Base-by-base conservation (phyloP, 2,329 filamentous ascomycete species). In the Nannizziopsis barbatae region DNA sequence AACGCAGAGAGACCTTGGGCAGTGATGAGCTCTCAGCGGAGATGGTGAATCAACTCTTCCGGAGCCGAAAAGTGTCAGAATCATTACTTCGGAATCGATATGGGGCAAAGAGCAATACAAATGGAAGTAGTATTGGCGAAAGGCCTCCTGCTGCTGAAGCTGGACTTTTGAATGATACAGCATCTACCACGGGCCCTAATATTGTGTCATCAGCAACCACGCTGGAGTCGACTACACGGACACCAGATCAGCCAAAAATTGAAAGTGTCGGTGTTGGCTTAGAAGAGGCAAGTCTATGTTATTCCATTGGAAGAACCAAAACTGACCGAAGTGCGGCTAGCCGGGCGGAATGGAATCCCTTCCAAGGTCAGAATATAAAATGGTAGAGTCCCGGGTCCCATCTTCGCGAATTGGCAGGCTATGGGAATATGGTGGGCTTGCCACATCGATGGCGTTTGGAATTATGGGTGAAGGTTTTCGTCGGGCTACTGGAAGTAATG, bases 371-470 rank as follows among this genome's bases (percentile, higher is more conserved):
- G 35, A 41, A 10, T 87, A 93, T 60, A 74, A 83, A 52, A 80
- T 98, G 62, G 77, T 83, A 48, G 90, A 96, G 60, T 98, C 92
- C 8, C 82, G 81, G 53, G 89, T 98, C 0, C 92, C 92, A 1
- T 85, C 92, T 0, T 87, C 88, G 6, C 81, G 92, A 3, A 68
- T 98, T 45, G 84, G 89, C 38, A 78, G 92, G 48, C 70, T 98
- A 18, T 95, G 90, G 86, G 93, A 98, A 65, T 98, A 96, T 62
- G 79, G 87, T 49, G 88, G 92, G 0, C 75, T 98, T 4, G 92
- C 88, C 20, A 90, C 88, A 0, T 93, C 90, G 41, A 95, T 98
- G 89, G 80, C 95, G 6, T 86, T 93, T 58, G 92, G 92, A 1
- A 89, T 89, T 22, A 80, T 95, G 52, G 84, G 81, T 0, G 92